Percentiles rank a stretch among this genome's conserved stretches.
phyloP scores from a whole-genome alignment of 495 filamentous ascomycete genomes.

The Neurospora cerealis region DNA sequence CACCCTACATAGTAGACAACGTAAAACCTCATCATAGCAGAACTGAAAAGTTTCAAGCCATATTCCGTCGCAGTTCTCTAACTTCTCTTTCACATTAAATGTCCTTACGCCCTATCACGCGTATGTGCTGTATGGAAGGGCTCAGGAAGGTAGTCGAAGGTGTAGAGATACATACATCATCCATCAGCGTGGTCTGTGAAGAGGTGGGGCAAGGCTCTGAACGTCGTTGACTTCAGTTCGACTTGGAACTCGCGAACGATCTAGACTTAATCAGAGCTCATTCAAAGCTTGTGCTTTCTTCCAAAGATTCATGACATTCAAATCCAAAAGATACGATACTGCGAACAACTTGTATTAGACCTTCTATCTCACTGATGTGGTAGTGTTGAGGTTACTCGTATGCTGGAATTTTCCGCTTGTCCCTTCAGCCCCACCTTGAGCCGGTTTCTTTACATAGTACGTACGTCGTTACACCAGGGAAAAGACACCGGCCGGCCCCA shows the following conservation, averaged over 20 bases:
- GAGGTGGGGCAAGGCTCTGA: neutral
- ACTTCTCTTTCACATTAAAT: neutral
- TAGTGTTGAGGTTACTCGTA: neutral
- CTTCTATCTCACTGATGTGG: neutral
- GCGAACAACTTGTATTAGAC: neutral
- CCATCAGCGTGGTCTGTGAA: neutral
- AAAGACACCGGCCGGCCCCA: neutral
- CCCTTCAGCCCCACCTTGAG: neutral
- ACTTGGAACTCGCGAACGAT: neutral
- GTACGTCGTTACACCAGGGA: neutral
- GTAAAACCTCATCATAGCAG: neutral
- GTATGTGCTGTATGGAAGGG: neutral
- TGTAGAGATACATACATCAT: neutral
- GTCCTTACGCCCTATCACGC: neutral
- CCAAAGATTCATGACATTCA: neutral
- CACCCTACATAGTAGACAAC: neutral
- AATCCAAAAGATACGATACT: neutral
- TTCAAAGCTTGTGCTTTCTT: neutral
- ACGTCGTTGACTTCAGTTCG: neutral
- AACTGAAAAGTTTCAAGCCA: neutral
- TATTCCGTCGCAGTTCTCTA: neutral
- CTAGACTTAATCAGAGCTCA: neutral
- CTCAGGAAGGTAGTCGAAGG: neutral
- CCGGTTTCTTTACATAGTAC: neutral
- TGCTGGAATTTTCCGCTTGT: neutral